Evolutionary conservation across 768 basidiomycete species (phyloP), one percentile per base, ranked within the genome.

Genomic region (Candolleomyces efflorescens): DNA sequence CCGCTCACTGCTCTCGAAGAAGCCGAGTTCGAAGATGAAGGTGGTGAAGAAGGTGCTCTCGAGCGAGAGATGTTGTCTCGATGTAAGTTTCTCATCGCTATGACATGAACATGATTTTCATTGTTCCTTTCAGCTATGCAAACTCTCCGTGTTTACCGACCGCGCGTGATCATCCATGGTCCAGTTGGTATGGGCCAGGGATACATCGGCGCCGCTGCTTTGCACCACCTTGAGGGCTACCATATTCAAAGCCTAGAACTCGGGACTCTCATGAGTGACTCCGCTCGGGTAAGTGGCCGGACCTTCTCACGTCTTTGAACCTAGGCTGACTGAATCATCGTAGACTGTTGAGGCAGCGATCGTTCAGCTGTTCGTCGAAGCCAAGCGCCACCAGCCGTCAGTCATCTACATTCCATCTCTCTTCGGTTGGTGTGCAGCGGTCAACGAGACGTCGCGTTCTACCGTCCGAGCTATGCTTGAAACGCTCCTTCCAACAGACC

Each of bases 141-240:
- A 72, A 92, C 88, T 1, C 72, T 97, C 22, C 84, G 95, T 12
- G 82, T 98, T 9, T 91, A 96, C 70, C 85, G 95, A 53, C 97
- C 97, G 10, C 82, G 97, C 6, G 79, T 98, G 1, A 71, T 94
- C 11, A 73, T 99, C 10, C 82, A 91, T 72, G 97, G 97, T 3
- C 71, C 81, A 12, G 66, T 76, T 5, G 95, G 96, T 11, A 92
- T 96, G 90, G 97, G 97, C 1, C 97, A 98, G 69, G 77, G 77
- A 4, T 94, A 92, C 65, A 76, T 98, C 58, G 96, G 92, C 39
- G 86, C 94, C 1, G 97, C 96, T 0, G 85, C 91, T 5, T 72
- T 99, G 36, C 94, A 98, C 74, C 88, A 95, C 68, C 74, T 99
- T 18, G 97, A 99, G 74, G 96, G 97, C 0, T 97, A 91, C 70